phyloP scores from a whole-genome alignment of 108 stramenopile species.

The Bacterosira constricta region DNA sequence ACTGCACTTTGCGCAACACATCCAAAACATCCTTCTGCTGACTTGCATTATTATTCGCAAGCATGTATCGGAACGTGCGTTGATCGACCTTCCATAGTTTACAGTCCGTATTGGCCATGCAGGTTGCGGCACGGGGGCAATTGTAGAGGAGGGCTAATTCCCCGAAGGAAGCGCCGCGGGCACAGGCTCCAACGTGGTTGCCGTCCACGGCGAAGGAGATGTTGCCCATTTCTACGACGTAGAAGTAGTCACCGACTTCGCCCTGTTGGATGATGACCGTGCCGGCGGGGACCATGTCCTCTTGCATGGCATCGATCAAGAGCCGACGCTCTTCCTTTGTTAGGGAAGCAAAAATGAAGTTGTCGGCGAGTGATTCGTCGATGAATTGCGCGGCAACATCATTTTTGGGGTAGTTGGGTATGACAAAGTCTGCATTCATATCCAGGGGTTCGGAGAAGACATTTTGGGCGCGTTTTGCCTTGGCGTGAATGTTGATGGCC shows the following conservation, averaged over 20 bases:
- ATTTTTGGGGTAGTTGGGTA: conserved; percentile 74
- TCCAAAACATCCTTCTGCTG: conserved; percentile 60
- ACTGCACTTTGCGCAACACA: conserved; percentile 59
- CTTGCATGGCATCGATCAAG: conserved; percentile 89
- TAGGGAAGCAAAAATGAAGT: conserved; percentile 86
- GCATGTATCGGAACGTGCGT: conserved; percentile 87
- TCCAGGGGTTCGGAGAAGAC: conserved; percentile 85
- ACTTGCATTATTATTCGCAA: conserved; percentile 83
- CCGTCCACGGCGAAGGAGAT: conserved; percentile 88
- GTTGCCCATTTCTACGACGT: conserved; percentile 88
- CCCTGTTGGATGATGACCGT: conserved; percentile 91
- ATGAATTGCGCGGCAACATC: conserved; percentile 83
- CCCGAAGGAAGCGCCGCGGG: conserved; percentile 88
- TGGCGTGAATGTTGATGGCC: conserved; percentile 81
- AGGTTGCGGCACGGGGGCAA: conserved; percentile 90
- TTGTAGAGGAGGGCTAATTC: conserved; percentile 90
- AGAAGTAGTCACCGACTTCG: conserved; percentile 88
- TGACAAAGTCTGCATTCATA: conserved; percentile 72
- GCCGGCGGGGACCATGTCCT: conserved; percentile 78
- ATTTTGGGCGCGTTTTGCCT: conserved; percentile 81
- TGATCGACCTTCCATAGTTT: conserved; percentile 90
- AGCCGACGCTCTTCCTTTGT: conserved; percentile 72
- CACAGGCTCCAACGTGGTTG: conserved; percentile 79
- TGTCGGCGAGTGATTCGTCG: conserved; percentile 80
- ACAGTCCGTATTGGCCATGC: conserved; percentile 75